These are phyloP conservation scores for Candida silvatica DNA, from an alignment of 805 yeast genomes.

Conservation along the genomic window DNA sequence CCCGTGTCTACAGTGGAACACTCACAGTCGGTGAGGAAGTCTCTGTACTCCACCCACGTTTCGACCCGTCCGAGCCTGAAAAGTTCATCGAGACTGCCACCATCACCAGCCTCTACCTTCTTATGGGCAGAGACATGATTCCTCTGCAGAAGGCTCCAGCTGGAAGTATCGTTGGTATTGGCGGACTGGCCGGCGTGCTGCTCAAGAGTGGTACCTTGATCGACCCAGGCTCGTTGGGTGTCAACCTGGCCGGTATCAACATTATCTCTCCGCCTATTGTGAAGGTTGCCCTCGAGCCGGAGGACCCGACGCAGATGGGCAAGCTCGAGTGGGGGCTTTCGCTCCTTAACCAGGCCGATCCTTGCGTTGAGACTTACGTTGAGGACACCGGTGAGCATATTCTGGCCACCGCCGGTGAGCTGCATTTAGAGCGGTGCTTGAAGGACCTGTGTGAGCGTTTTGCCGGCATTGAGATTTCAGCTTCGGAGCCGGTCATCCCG, in stretches of 20 bases:
- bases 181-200: slow-evolving; percentile 59
- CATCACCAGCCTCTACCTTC: slow-evolving; percentile 61
- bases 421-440: slow-evolving; percentile 90
- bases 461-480: slow-evolving; percentile 81
- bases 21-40: slow-evolving; percentile 67
- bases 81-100: slow-evolving; percentile 34
- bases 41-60: slow-evolving; percentile 79
- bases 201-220: slow-evolving; percentile 82
- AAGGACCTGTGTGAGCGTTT: slow-evolving; percentile 86
- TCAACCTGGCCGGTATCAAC: slow-evolving; percentile 71
- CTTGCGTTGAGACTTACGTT: slow-evolving; percentile 81
- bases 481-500: slow-evolving; percentile 91
- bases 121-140: slow-evolving; percentile 90
- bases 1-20: slow-evolving; percentile 84
- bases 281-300: slow-evolving; percentile 93
- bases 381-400: slow-evolving; percentile 92
- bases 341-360: slow-evolving; percentile 80
- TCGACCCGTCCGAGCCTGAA: slow-evolving; percentile 41
- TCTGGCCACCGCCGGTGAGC: slow-evolving; percentile 91
- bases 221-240: slow-evolving; percentile 47
- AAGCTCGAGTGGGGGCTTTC: slow-evolving; percentile 71
- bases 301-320: slow-evolving; percentile 71
- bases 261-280: slow-evolving; percentile 83
- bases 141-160: slow-evolving; percentile 79
- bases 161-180: slow-evolving; percentile 91